These are phyloP conservation scores for Trebouxia sp. DNA, from an alignment of 139 green algal genomes.

Conservation along the genomic window DNA sequence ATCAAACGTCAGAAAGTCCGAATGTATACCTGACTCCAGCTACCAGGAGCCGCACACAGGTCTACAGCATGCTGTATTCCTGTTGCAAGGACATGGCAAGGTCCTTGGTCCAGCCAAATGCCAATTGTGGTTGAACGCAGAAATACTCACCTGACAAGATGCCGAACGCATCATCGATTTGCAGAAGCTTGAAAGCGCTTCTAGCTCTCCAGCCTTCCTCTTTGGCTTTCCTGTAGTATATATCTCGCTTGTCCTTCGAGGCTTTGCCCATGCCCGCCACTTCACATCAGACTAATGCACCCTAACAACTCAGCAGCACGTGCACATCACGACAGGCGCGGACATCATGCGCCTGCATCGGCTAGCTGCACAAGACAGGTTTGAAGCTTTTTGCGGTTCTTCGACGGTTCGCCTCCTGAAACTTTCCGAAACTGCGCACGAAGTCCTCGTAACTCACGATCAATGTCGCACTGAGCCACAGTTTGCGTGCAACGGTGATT, in stretches of 20 bases:
- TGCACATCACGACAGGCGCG: neutral
- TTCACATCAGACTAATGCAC: neutral
- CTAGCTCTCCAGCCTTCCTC: slow-evolving; percentile 97
- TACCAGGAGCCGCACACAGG: slow-evolving; percentile 95
- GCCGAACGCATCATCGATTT: slow-evolving; percentile 95
- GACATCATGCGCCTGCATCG: too few species aligned
- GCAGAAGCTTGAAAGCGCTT: slow-evolving; percentile 96
- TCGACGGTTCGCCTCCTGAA: too few species aligned
- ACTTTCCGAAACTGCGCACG: too few species aligned
- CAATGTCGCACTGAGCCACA: too few species aligned
- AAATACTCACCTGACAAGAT: slow-evolving; percentile 73
- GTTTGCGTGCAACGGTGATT: too few species aligned
- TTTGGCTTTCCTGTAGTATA: slow-evolving; percentile 96
- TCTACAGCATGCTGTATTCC: slow-evolving; percentile 93
- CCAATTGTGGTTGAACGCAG: neutral
- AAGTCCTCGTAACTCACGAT: too few species aligned
- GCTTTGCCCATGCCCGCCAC: slow-evolving; percentile 29
- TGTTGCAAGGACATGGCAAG: slow-evolving; percentile 31
- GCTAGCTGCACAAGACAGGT: too few species aligned
- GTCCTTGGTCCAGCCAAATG: neutral
- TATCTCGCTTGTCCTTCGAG: slow-evolving; percentile 92
- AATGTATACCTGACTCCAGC: slow-evolving; percentile 92
- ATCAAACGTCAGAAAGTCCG: too few species aligned
- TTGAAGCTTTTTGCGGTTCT: too few species aligned
- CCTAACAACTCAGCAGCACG: neutral